Conservation (phyloP, 768 basidiomycete genomes). For the Agrocybe praecox region DNA sequence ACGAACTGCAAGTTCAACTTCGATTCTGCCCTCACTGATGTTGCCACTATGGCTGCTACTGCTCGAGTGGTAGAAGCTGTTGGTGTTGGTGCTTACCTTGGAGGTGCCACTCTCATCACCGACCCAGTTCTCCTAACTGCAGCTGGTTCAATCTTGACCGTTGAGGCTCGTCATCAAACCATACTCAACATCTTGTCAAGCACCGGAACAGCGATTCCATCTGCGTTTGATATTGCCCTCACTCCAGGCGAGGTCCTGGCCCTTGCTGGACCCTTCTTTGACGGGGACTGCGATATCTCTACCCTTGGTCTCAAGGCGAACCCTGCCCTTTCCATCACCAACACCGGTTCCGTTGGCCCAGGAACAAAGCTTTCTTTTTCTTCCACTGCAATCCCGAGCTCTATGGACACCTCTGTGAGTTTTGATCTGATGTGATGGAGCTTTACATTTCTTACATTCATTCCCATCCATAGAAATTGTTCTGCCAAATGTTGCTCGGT, state of each 20-base stretch:
- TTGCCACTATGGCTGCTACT: conserved; percentile 66
- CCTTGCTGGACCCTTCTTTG: conserved; percentile 67
- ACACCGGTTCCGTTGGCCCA: conserved; percentile 53
- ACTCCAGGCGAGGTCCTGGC: conserved; percentile 71
- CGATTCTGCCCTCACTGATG: conserved; percentile 58
- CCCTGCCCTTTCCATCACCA: conserved; percentile 61
- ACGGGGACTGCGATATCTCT: conserved; percentile 62
- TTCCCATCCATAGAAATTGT: conserved; percentile 43
- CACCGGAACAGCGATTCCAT: conserved; percentile 58
- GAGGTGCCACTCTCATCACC: conserved; percentile 63
- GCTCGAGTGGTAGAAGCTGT: conserved; percentile 79
- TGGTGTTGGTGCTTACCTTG: conserved; percentile 78
- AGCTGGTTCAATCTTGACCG: conserved; percentile 75
- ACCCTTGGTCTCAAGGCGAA: conserved; percentile 58
- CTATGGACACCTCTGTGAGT: conserved; percentile 43
- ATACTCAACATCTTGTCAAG: conserved; percentile 71
- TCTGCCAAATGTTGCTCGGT: conserved; percentile 80
- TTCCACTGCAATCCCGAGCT: conserved; percentile 56
- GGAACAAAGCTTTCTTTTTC: conserved; percentile 69
- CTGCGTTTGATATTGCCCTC: conserved; percentile 76
- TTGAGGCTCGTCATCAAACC: conserved; percentile 85
- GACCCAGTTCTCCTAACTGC: conserved; percentile 62
- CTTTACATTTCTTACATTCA: conserved; percentile 1
- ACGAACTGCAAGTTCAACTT: conserved; percentile 72
- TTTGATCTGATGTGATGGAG: background rate